Percentiles rank a stretch among this genome's conserved stretches.
Conservation (phyloP, 2,329 filamentous ascomycete genomes). For the Nothopassalora personata region DNA sequence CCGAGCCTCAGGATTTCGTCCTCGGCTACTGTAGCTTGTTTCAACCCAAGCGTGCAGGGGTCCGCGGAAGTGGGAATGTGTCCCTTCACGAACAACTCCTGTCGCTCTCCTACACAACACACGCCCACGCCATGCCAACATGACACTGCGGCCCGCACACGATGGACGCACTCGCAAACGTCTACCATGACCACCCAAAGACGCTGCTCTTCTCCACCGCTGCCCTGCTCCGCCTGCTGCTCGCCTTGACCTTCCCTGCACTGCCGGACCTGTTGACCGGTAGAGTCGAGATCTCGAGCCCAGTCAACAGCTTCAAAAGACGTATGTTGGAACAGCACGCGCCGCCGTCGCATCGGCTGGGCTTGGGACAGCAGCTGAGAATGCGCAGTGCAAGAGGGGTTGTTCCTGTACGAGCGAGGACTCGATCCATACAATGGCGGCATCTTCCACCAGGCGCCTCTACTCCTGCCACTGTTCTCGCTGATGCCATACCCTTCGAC, state of each 20-base stretch:
- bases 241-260: slow-evolving; percentile 75
- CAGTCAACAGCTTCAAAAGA: slow-evolving; percentile 96
- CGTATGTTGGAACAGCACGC: slow-evolving; percentile 50
- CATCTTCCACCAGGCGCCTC: slow-evolving; percentile 75
- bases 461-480: slow-evolving; percentile 86
- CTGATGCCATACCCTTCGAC: slow-evolving; percentile 70
- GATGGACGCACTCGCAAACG: slow-evolving; percentile 23
- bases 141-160: slow-evolving; percentile 2
- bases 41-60: neutral
- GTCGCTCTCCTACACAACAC: neutral
- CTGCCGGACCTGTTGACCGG: slow-evolving; percentile 80
- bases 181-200: slow-evolving; percentile 42
- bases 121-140: neutral
- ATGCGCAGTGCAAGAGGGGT: slow-evolving; percentile 77
- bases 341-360: slow-evolving; percentile 8
- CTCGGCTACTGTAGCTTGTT: neutral
- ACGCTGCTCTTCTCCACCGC: slow-evolving; percentile 68
- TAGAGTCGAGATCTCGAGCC: slow-evolving; percentile 93
- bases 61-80: neutral
- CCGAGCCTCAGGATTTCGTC: slow-evolving; percentile 4
- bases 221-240: slow-evolving; percentile 68
- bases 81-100: neutral
- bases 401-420: slow-evolving; percentile 94
- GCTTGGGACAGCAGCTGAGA: slow-evolving; percentile 27
- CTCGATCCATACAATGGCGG: slow-evolving; percentile 96